A percentile compares a stretch with the other conserved stretches of the same genome.
Evolutionary conservation across 345 rosid genomes (phyloP).

Genomic region (Eucalyptus brandiana): DNA sequence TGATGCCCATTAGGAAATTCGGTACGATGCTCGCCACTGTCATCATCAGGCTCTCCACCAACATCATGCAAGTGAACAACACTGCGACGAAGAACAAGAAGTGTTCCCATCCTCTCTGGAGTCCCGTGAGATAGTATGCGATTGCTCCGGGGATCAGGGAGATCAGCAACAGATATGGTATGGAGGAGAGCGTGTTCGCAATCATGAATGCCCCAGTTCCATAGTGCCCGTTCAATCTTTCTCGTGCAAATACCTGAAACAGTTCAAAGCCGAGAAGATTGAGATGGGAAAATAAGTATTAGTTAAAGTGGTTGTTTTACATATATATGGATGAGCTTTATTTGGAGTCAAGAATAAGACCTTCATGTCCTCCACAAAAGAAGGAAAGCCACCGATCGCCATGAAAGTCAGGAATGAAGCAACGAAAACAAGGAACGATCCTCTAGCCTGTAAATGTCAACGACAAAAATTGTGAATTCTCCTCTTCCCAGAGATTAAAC

Average conservation of each 20-base stretch:
- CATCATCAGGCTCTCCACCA: not conserved
- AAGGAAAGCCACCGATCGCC: constrained; percentile 2
- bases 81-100: not conserved
- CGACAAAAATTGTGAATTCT: not conserved
- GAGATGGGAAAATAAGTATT: not conserved
- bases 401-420: not conserved
- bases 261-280: not conserved
- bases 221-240: constrained; percentile 1
- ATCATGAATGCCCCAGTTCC: not conserved
- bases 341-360: not conserved
- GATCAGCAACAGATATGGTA: not conserved
- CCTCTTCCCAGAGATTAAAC: not conserved
- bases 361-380: not conserved
- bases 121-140: not conserved
- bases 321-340: not conserved
- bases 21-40: not conserved
- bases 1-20: not conserved
- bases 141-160: not conserved
- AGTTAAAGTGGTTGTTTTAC: not conserved
- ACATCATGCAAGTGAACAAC: not conserved
- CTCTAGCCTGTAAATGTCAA: not conserved
- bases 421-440: not conserved
- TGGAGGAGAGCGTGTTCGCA: not conserved
- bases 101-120: not conserved
- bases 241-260: constrained; percentile 9